These are phyloP conservation scores for Mikania micrantha DNA, from an alignment of 129 eudicot species.

Conservation along the genomic window DNA sequence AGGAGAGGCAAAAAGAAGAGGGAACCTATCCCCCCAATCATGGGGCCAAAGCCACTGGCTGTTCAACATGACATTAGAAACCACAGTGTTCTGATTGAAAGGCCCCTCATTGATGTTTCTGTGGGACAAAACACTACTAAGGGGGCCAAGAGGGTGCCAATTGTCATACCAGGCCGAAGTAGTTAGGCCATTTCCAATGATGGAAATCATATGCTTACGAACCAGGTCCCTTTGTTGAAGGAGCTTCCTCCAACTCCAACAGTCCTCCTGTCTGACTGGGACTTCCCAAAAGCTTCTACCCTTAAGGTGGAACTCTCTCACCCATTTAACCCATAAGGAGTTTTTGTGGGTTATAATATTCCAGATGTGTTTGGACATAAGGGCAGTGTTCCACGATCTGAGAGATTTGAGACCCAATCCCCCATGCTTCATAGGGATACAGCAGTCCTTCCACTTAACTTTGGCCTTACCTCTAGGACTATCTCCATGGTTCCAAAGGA, in stretches of 20 bases:
- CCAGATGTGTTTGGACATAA: background rate
- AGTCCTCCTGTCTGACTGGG: too few species aligned
- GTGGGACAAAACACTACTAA: too few species aligned
- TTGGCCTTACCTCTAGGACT: too few species aligned
- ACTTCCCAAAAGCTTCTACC: background rate
- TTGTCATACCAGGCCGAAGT: background rate
- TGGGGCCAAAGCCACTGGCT: too few species aligned
- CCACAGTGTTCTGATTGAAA: too few species aligned
- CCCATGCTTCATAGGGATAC: background rate
- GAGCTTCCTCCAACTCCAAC: background rate
- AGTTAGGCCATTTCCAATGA: background rate
- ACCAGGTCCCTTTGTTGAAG: background rate
- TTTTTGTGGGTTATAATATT: background rate
- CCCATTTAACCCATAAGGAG: background rate
- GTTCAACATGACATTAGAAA: too few species aligned
- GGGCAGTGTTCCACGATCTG: background rate
- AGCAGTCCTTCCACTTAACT: background rate
- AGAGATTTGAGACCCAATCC: background rate
- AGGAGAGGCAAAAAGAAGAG: too few species aligned
- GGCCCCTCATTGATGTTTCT: too few species aligned
- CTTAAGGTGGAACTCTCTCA: background rate
- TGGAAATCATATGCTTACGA: background rate
- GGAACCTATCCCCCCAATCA: too few species aligned
- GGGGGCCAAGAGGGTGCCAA: background rate
- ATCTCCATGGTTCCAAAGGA: background rate